Evolutionary conservation across 768 basidiomycete genomes (phyloP).

Genomic region (Tulasnella sp.): DNA sequence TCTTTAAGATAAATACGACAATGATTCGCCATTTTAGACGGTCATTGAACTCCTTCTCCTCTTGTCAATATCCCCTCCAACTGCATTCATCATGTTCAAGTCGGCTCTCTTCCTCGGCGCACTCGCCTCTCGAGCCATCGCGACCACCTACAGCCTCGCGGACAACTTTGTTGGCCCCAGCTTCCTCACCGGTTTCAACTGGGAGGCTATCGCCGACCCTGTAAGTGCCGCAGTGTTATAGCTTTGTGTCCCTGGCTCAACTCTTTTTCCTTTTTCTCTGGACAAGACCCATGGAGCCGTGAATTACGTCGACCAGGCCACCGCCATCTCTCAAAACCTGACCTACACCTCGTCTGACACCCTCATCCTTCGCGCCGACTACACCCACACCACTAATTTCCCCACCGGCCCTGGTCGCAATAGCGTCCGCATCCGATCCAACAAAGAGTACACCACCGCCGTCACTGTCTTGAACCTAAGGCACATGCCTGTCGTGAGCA

Average conservation of each 20-base stretch:
- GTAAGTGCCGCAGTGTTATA: too few relatives aligned
- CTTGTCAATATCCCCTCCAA: too few relatives aligned
- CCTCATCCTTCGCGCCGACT: constrained; percentile 44
- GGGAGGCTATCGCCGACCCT: constrained; percentile 19
- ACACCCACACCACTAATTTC: constrained; percentile 34
- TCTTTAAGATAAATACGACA: too few relatives aligned
- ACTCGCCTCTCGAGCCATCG: background rate
- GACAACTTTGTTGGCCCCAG: constrained; percentile 18
- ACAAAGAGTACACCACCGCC: constrained; percentile 40
- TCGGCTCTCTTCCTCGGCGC: background rate
- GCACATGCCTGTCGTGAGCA: constrained; percentile 38
- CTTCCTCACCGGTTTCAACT: constrained; percentile 19
- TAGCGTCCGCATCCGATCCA: constrained; percentile 45
- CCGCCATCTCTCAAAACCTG: constrained; percentile 43
- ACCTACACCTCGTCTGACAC: constrained; percentile 41
- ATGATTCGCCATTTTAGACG: too few relatives aligned
- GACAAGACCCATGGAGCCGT: constrained; percentile 18
- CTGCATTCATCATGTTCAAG: too few relatives aligned
- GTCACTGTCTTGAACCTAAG: constrained; percentile 44
- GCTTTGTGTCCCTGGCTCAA: too few relatives aligned
- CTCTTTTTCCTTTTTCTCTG: too few relatives aligned
- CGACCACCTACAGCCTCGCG: constrained; percentile 13
- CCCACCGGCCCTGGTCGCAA: constrained; percentile 44
- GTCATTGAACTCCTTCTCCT: too few relatives aligned
- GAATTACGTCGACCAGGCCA: constrained; percentile 36